These are phyloP conservation scores for Ruellia speciosa DNA, from an alignment of 305 asterid genomes.

Conservation along the genomic window DNA sequence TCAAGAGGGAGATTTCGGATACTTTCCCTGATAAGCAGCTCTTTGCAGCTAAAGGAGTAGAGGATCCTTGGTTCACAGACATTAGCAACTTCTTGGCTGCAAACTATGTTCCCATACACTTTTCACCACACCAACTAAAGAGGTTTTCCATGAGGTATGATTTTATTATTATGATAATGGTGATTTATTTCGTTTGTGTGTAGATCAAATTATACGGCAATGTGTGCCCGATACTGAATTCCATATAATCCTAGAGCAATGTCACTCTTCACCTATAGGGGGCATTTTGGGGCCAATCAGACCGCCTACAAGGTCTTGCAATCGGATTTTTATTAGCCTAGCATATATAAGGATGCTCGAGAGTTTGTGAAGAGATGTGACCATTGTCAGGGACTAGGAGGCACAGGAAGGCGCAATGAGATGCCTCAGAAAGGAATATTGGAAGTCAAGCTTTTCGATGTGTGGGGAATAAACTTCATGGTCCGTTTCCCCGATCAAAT, in stretches of 20 bases:
- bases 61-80: too few relatives aligned
- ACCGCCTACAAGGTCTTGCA: background rate
- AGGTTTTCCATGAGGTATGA: background rate
- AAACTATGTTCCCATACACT: background rate
- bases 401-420: background rate
- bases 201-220: background rate
- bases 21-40: background rate
- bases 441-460: background rate
- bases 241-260: background rate
- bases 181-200: background rate
- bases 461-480: background rate
- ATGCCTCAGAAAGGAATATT: background rate
- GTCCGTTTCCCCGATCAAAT: background rate
- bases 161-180: background rate
- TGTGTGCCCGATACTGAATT: background rate
- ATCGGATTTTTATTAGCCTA: background rate
- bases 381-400: background rate
- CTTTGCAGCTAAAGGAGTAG: too few relatives aligned
- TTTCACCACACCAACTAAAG: background rate
- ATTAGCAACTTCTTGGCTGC: too few relatives aligned
- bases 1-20: background rate
- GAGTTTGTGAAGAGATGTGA: background rate
- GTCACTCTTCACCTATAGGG: background rate
- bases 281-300: background rate
- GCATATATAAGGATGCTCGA: background rate